These are phyloP conservation scores for Oldenlandia corymbosa DNA, from an alignment of 257 asterid genomes.

Conservation along the genomic window DNA sequence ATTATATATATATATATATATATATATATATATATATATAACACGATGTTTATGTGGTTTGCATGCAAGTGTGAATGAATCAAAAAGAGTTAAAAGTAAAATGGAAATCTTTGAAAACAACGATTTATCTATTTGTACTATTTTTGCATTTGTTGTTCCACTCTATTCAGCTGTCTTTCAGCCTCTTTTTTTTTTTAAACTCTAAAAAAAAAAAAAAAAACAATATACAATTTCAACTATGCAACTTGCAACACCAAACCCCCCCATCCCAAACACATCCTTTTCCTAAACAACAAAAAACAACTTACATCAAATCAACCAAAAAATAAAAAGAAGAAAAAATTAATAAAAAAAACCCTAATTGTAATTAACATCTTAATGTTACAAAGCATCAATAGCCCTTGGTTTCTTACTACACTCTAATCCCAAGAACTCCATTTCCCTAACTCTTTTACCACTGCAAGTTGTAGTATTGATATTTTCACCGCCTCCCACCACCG, in stretches of 20 bases:
- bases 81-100: too few species aligned
- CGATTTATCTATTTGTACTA: too few species aligned
- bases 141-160: slow-evolving; percentile 8
- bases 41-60: too few species aligned
- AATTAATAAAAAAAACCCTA: slow-evolving; percentile 3
- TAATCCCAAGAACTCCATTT: slow-evolving; percentile 52
- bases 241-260: slow-evolving; percentile 11
- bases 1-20: too few species aligned
- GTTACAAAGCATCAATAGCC: slow-evolving; percentile 62
- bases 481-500: slow-evolving; percentile 14
- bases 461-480: slow-evolving; percentile 19
- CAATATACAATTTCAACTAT: slow-evolving; percentile 21
- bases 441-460: slow-evolving; percentile 55
- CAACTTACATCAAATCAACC: not conserved
- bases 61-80: too few species aligned
- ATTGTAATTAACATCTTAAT: slow-evolving; percentile 4
- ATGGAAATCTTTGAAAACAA: too few species aligned
- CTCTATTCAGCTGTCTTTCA: slow-evolving; percentile 5
- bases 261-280: not conserved
- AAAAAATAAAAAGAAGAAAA: not conserved
- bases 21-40: too few species aligned
- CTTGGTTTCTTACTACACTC: slow-evolving; percentile 60
- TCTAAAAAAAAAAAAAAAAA: not conserved
- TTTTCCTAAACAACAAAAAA: slow-evolving; percentile 1
- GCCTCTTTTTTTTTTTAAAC: not conserved